Evolutionary conservation across 345 rosid genomes (phyloP).

Genomic region (Heritiera fomes): DNA sequence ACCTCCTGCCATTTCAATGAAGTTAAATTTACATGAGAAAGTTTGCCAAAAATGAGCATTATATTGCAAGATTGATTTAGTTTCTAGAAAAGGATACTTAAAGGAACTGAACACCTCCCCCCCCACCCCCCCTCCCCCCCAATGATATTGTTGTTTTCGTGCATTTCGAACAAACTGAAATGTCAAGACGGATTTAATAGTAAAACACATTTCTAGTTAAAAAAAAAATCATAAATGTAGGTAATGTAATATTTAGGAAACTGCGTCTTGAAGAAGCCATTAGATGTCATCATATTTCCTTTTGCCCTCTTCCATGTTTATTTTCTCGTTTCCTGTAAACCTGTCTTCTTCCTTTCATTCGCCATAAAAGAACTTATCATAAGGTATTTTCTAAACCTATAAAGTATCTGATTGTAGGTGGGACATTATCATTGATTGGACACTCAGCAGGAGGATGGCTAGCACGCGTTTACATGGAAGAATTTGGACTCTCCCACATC

Average conservation of each 20-base stretch:
- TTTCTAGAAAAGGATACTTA: background rate
- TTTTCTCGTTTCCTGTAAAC: background rate
- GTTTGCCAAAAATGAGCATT: background rate
- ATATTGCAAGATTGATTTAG: background rate
- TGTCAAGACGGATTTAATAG: background rate
- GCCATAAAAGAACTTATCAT: background rate
- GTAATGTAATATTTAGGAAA: background rate
- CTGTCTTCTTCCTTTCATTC: background rate
- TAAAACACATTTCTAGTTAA: background rate
- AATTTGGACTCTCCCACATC: constrained; percentile 61
- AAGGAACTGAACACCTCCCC: no score
- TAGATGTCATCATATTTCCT: background rate
- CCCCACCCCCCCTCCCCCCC: no score
- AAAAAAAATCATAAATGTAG: background rate
- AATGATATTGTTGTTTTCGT: background rate
- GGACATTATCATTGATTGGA: constrained; percentile 71
- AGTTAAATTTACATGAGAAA: background rate
- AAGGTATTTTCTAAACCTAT: constrained; percentile 4
- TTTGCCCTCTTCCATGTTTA: background rate
- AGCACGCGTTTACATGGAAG: constrained; percentile 88
- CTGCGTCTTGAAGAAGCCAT: constrained; percentile 1
- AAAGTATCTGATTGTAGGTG: constrained; percentile 45
- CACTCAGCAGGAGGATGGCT: constrained; percentile 99
- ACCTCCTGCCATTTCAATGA: background rate
- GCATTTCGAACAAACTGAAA: background rate